These are phyloP conservation scores for Solanum pennellii DNA, from an alignment of 257 asterid species.

Conservation along the genomic window DNA sequence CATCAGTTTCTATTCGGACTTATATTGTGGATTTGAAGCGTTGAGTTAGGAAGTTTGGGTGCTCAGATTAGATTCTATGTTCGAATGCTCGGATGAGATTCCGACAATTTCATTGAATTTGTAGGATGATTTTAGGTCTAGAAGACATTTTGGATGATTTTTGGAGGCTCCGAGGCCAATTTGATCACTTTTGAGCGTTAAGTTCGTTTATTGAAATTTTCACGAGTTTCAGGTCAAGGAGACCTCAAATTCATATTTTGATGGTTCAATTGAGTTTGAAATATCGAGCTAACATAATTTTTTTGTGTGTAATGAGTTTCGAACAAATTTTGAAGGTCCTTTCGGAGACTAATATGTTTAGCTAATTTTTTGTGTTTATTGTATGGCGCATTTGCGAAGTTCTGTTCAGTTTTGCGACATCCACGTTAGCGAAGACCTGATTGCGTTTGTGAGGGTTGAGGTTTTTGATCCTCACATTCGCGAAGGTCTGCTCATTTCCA, in stretches of 20 bases:
- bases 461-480: too few species aligned
- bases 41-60: not conserved
- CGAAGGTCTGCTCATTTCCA: not conserved
- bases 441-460: not conserved
- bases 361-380: too few species aligned
- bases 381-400: not conserved
- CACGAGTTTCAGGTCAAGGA: not conserved
- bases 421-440: not conserved
- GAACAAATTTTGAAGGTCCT: not conserved
- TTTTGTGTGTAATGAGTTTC: not conserved
- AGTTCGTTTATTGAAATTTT: too few species aligned
- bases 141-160: not conserved
- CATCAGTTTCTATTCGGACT: not conserved
- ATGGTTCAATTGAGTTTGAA: not conserved
- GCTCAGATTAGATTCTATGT: too few species aligned
- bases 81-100: not conserved
- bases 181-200: not conserved
- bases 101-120: not conserved
- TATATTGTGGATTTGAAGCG: too few species aligned
- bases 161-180: not conserved
- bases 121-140: too few species aligned
- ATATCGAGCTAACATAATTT: too few species aligned
- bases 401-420: too few species aligned
- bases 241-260: not conserved
- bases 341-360: not conserved